phyloP scores from a whole-genome alignment of 345 rosid genomes.

The Reutealis trisperma region DNA sequence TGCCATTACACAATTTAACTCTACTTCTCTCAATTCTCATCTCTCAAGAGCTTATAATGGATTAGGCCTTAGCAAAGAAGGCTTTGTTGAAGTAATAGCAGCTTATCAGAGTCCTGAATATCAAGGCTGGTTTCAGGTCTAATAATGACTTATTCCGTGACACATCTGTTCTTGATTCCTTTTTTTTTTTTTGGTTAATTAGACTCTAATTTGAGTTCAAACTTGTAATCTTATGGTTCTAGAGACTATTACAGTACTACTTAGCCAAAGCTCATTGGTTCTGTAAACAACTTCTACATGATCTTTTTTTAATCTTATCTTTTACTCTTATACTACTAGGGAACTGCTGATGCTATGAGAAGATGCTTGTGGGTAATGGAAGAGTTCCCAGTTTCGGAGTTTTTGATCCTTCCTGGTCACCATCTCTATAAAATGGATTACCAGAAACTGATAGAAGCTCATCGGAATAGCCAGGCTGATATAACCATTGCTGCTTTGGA shows the following conservation, averaged over 20 bases:
- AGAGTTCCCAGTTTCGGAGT: slow-evolving; percentile 70
- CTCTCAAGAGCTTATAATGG: slow-evolving; percentile 70
- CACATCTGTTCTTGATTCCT: no score
- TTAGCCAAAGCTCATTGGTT: no score
- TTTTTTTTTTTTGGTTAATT: no score
- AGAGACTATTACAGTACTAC: no score
- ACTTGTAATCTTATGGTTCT: no score
- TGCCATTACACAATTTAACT: slow-evolving; percentile 82
- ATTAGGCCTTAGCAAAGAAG: slow-evolving; percentile 57
- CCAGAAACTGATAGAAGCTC: slow-evolving; percentile 56
- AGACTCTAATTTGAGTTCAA: no score
- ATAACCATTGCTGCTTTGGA: slow-evolving; percentile 59
- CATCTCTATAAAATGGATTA: slow-evolving; percentile 89
- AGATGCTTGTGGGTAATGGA: slow-evolving; percentile 81
- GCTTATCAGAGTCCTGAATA: slow-evolving; percentile 80
- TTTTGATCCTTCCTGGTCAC: slow-evolving; percentile 78
- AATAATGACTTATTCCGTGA: not conserved
- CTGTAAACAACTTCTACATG: not conserved
- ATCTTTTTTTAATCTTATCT: not conserved
- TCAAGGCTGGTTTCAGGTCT: slow-evolving; percentile 82
- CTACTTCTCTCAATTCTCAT: slow-evolving; percentile 85
- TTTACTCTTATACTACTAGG: slow-evolving; percentile 36
- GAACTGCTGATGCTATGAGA: slow-evolving; percentile 88
- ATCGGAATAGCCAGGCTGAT: slow-evolving; percentile 54
- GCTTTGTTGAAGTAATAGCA: slow-evolving; percentile 74